Conservation (phyloP, 129 eudicot genomes). For the Flaveria brownii region DNA sequence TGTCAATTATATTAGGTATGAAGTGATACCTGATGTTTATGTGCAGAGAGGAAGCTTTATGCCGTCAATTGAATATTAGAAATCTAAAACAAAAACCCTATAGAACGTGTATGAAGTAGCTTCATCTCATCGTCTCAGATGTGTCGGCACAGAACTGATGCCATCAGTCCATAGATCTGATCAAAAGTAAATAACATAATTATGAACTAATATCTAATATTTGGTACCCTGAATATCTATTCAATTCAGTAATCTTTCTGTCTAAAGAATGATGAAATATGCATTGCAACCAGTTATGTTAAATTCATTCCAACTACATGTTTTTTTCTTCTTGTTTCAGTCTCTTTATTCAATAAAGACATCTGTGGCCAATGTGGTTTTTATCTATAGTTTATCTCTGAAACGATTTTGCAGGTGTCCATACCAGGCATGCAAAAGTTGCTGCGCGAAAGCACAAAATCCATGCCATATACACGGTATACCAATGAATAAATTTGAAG, state of each 20-base stretch:
- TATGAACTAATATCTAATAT: constrained; percentile 1
- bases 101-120: background rate
- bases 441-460: constrained; percentile 96
- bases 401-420: constrained; percentile 72
- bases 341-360: background rate
- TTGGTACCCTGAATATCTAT: background rate
- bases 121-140: constrained; percentile 8
- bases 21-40: constrained; percentile 9
- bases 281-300: background rate
- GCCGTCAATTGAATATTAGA: background rate
- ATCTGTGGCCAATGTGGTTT: background rate
- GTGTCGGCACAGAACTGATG: background rate
- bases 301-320: background rate
- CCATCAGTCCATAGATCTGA: constrained; percentile 9
- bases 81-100: constrained; percentile 12
- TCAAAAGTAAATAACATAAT: constrained; percentile 7
- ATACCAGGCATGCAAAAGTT: constrained; percentile 87
- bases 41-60: constrained; percentile 6
- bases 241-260: background rate
- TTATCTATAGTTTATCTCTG: constrained; percentile 15
- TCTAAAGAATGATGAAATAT: constrained; percentile 26
- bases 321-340: background rate
- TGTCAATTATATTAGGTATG: constrained; percentile 1
- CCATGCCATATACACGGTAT: constrained; percentile 97
- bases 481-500: constrained; percentile 8